phyloP scores from a whole-genome alignment of 179 eudicot genomes.

The Silene noctiflora region DNA sequence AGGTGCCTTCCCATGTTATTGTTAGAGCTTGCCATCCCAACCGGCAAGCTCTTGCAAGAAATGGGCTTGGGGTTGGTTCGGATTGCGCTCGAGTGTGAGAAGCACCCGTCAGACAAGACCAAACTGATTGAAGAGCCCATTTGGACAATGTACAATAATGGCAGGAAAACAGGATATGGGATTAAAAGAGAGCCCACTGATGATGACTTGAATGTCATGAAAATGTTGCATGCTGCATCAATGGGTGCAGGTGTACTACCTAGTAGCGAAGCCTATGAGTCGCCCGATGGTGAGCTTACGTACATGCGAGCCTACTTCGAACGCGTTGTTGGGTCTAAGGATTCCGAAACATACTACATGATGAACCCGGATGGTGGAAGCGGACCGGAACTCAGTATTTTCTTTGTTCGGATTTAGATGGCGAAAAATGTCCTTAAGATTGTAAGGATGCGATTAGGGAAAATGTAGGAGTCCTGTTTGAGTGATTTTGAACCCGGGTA shows the following conservation, averaged over 20 bases:
- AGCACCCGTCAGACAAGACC: constrained; percentile 45
- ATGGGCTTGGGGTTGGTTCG: constrained; percentile 84
- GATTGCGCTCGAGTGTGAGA: constrained; percentile 79
- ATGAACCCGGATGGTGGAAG: constrained; percentile 77
- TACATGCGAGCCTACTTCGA: constrained; percentile 80
- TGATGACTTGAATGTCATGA: constrained; percentile 70
- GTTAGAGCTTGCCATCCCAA: constrained; percentile 71
- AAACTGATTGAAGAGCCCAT: constrained; percentile 80
- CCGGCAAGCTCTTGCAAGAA: constrained; percentile 76
- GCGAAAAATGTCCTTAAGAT: background rate
- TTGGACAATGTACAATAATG: constrained; percentile 88
- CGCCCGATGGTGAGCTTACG: constrained; percentile 66
- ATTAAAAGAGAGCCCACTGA: constrained; percentile 76
- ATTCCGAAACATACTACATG: constrained; percentile 89
- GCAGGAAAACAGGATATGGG: constrained; percentile 69
- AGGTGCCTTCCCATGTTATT: constrained; percentile 72
- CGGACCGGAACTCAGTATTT: constrained; percentile 87
- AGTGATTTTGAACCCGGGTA: too few relatives aligned
- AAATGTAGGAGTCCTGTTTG: background rate
- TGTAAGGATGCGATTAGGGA: background rate
- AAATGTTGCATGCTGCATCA: constrained; percentile 65
- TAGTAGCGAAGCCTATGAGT: constrained; percentile 26
- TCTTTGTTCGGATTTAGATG: constrained; percentile 67
- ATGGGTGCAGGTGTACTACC: constrained; percentile 97
- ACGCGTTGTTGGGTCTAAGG: constrained; percentile 68